Evolutionary conservation across 805 yeast species (phyloP).

Genomic region (Candida boidinii): DNA sequence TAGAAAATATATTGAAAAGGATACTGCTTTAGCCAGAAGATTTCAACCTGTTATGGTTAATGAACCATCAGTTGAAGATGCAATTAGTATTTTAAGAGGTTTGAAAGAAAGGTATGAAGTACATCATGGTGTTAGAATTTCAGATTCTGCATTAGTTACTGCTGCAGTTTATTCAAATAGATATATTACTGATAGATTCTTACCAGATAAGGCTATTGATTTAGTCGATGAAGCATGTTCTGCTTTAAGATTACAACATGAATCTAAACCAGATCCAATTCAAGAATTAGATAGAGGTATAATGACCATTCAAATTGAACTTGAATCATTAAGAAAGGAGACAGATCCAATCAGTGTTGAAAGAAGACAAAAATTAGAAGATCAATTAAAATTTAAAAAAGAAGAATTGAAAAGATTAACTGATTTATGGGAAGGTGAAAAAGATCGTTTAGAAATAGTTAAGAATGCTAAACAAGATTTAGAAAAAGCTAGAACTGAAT

Average conservation of each 20-base stretch:
- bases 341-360: constrained; percentile 79
- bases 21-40: constrained; percentile 90
- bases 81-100: constrained; percentile 88
- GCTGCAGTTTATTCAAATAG: constrained; percentile 88
- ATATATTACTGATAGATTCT: constrained; percentile 81
- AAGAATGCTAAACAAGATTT: constrained; percentile 74
- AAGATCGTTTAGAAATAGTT: constrained; percentile 62
- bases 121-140: constrained; percentile 93
- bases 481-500: constrained; percentile 75
- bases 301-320: constrained; percentile 91
- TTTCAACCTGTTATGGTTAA: constrained; percentile 81
- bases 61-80: constrained; percentile 87
- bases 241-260: constrained; percentile 88
- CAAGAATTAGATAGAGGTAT: constrained; percentile 81
- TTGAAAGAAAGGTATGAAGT: constrained; percentile 91
- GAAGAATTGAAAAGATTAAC: constrained; percentile 67
- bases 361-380: constrained; percentile 65
- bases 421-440: constrained; percentile 81
- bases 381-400: constrained; percentile 52
- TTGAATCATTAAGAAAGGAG: constrained; percentile 90
- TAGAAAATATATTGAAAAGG: constrained; percentile 88
- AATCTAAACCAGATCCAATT: constrained; percentile 92
- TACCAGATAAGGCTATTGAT: constrained; percentile 97
- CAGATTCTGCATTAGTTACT: constrained; percentile 87
- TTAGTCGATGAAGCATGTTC: constrained; percentile 97